Percentiles rank a stretch among this genome's conserved stretches.
Evolutionary conservation across 2,329 filamentous ascomycete genomes (phyloP).

Genomic region (Trichoderma sp.): DNA sequence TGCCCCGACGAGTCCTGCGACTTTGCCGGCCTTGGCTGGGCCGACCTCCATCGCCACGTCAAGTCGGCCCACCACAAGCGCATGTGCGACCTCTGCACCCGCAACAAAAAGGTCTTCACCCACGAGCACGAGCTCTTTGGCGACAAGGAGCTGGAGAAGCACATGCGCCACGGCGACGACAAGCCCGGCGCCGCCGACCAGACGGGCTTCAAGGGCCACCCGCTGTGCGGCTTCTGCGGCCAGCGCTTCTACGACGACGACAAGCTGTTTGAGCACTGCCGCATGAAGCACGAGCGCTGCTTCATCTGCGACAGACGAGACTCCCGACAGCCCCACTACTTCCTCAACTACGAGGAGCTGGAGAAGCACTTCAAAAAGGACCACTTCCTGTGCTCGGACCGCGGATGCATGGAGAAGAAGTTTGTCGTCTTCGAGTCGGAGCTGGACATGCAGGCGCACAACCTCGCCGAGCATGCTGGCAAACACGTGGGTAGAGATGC

Average conservation of each 20-base stretch:
- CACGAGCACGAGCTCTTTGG: conserved; percentile 96
- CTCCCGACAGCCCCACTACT: conserved; percentile 82
- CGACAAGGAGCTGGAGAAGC: conserved; percentile 75
- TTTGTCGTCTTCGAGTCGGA: conserved; percentile 96
- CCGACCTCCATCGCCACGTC: conserved; percentile 72
- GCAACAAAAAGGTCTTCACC: conserved; percentile 97
- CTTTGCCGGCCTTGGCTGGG: conserved; percentile 73
- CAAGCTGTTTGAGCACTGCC: conserved; percentile 90
- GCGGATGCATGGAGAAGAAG: conserved; percentile 93
- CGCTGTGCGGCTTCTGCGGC: conserved; percentile 89
- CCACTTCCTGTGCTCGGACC: conserved; percentile 82
- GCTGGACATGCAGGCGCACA: conserved; percentile 92
- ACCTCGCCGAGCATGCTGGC: conserved; percentile 81
- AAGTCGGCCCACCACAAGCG: conserved; percentile 79
- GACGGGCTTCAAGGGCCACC: conserved; percentile 94
- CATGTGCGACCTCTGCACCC: conserved; percentile 87
- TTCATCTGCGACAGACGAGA: conserved; percentile 83
- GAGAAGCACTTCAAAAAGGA: conserved; percentile 86
- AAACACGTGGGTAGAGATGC: conserved; percentile 85
- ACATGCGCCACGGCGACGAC: conserved; percentile 91
- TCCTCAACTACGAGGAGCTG: conserved; percentile 81
- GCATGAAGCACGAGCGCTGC: conserved; percentile 91
- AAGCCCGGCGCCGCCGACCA: conserved; percentile 87
- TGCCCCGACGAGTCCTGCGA: conserved; percentile 83
- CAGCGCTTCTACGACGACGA: conserved; percentile 95